Base-by-base conservation (phyloP, 2,329 filamentous ascomycete species). In the Clonostachys rhizophaga region DNA sequence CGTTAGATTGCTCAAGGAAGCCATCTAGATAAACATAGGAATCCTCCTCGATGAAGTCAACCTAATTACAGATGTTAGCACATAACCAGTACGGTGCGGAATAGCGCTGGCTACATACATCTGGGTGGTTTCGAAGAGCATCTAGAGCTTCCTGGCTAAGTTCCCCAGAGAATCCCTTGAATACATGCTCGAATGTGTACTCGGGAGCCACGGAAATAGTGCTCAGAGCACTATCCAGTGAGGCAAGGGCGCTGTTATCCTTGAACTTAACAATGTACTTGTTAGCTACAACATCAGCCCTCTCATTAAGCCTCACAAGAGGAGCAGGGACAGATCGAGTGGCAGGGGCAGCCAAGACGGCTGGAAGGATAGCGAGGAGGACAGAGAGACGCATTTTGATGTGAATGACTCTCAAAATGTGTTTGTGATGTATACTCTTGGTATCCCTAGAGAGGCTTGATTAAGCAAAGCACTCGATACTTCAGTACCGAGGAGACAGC, bases 351-450 rank as follows among this genome's bases (percentile, higher is more conserved):
- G 49, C 56, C 42, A 58, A 48, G 34, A 55, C 54, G 37, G 50
- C 45, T 30, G 58, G 58, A 33, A 60, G 48, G 45, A 58, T 42
- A 40, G 55, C 46, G 33, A 59, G 48, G 39, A 59, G 56, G 35
- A 58, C 24, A 40, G 60, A 54, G 49, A 55, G 49, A 48, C 56
- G 59, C 64, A 67, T 67, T 11, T 52, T 66, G 47, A 34, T 44
- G 42, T 35, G 44, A n/a, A 48, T 44, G 12, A 72, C 75, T 83
- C 3, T 73, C 77, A 59, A 79, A 81, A 30, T 30, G 24, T 30
- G 9, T 6, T 30, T 30, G 24, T 30, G 24, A 30, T 30, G 24
- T 30, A 5, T 30, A 10, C 24, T 10, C 24, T 30, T 30, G 3
- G 10, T 30, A 30, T 30, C 24, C 24, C 6, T 30, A 9, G 8